A percentile compares a stretch with the other conserved stretches of the same genome.
Conservation (phyloP, 1,284 basidiomycete species). For the Coniferiporia weirii region DNA sequence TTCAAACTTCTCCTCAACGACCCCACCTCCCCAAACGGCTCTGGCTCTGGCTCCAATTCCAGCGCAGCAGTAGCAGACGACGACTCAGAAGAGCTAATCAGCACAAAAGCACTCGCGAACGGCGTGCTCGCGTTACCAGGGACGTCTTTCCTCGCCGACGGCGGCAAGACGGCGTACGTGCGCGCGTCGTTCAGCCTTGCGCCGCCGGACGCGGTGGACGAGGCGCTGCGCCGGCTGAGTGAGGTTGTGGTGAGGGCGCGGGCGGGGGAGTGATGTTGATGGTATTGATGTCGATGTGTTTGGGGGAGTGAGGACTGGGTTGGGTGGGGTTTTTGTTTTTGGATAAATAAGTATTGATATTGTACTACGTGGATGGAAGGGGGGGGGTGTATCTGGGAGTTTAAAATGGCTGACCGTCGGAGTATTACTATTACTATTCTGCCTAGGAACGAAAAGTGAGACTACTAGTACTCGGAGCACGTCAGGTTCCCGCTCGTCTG, state of each 20-base stretch:
- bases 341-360: too few species aligned
- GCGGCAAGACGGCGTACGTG: conserved; percentile 64
- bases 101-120: conserved; percentile 70
- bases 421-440: too few species aligned
- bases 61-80: conserved; percentile 37
- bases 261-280: background rate
- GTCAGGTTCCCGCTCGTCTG: too few species aligned
- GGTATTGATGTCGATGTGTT: too few species aligned
- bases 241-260: conserved; percentile 53
- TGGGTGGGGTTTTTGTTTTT: too few species aligned
- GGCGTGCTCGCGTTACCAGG: conserved; percentile 90
- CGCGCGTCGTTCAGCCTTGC: conserved; percentile 77
- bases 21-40: conserved; percentile 20
- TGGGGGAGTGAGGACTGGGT: too few species aligned
- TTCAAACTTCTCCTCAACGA: conserved; percentile 54
- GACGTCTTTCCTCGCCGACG: conserved; percentile 69
- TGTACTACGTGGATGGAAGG: too few species aligned
- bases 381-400: too few species aligned
- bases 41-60: too few species aligned
- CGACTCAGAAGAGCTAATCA: conserved; percentile 75
- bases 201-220: conserved; percentile 65
- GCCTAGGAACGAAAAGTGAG: too few species aligned
- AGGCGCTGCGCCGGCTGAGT: conserved; percentile 67
- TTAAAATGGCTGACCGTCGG: too few species aligned
- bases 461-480: too few species aligned